Evolutionary conservation across 352 stramenopile genomes (phyloP).

Genomic region (Blastocystis sp.): DNA sequence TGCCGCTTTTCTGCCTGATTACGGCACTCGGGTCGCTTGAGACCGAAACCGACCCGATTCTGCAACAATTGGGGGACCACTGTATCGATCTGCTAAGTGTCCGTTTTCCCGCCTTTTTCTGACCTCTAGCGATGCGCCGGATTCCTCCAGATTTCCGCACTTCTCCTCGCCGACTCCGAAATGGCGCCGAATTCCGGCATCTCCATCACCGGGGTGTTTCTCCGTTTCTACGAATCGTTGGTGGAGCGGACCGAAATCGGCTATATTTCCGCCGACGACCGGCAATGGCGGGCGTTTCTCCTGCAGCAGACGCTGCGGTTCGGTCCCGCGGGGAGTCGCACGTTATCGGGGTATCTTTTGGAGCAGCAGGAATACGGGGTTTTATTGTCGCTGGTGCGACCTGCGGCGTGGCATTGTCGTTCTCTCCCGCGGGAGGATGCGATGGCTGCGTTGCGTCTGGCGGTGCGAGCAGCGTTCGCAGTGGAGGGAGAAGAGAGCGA

Average conservation of each 20-base stretch:
- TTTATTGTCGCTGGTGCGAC: neutral
- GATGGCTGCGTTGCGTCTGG: neutral
- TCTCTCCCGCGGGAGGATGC: too few species aligned
- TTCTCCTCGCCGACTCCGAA: neutral
- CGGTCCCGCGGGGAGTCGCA: neutral
- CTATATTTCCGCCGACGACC: neutral
- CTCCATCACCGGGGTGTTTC: neutral
- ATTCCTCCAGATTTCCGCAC: neutral
- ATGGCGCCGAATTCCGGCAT: neutral
- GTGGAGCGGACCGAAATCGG: neutral
- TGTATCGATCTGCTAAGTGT: neutral
- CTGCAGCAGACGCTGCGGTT: neutral
- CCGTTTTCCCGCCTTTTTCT: neutral
- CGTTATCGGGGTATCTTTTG: neutral
- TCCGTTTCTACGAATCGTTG: neutral
- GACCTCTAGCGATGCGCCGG: neutral
- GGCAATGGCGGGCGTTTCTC: neutral
- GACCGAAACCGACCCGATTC: too few species aligned
- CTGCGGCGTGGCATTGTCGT: neutral
- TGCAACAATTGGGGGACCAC: too few species aligned
- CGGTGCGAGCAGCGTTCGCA: neutral
- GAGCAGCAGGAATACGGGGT: neutral
- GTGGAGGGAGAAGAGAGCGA: neutral
- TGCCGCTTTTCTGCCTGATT: neutral
- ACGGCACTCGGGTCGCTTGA: too few species aligned